These are phyloP conservation scores for Stachybotrys echinatus DNA, from an alignment of 2,329 filamentous ascomycete genomes.

Conservation along the genomic window DNA sequence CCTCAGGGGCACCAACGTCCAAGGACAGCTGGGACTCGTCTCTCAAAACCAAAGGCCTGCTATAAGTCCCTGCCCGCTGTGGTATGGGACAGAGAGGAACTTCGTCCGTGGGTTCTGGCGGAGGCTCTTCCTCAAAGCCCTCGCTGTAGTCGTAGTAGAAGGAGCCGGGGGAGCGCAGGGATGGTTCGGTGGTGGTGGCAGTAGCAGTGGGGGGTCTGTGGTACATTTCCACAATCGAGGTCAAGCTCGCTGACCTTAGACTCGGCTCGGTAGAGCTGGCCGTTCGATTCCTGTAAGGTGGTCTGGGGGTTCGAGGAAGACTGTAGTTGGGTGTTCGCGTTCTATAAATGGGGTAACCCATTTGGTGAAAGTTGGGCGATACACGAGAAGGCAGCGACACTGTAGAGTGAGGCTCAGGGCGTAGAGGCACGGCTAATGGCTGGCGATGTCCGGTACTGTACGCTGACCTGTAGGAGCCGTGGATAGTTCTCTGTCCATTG, in stretches of 20 bases:
- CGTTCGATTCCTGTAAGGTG: slow-evolving; percentile 23
- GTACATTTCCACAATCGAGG: slow-evolving; percentile 46
- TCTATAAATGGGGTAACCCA: slow-evolving; percentile 11
- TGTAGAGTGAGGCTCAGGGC: slow-evolving; percentile 32
- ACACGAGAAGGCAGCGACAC: slow-evolving; percentile 28
- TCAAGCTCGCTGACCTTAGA: slow-evolving; percentile 40
- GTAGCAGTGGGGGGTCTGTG: slow-evolving; percentile 17
- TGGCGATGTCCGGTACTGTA: slow-evolving; percentile 29
- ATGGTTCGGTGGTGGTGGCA: slow-evolving; percentile 17
- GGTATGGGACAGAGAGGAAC: slow-evolving; percentile 25
- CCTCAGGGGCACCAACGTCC: not conserved
- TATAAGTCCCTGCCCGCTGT: slow-evolving; percentile 14
- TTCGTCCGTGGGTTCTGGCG: slow-evolving; percentile 8
- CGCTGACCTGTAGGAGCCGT: slow-evolving; percentile 34
- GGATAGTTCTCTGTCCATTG: slow-evolving; percentile 34
- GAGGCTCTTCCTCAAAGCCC: slow-evolving; percentile 34
- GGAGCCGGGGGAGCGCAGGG: slow-evolving; percentile 24
- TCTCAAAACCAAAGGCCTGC: slow-evolving; percentile 19
- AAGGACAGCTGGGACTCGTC: slow-evolving; percentile 11
- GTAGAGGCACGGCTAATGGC: slow-evolving; percentile 31
- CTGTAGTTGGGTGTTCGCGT: slow-evolving; percentile 32
- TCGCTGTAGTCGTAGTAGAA: slow-evolving; percentile 51
- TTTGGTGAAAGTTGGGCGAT: slow-evolving; percentile 18
- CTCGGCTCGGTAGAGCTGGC: slow-evolving; percentile 30
- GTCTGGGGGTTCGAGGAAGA: slow-evolving; percentile 16